Evolutionary conservation across 352 stramenopile genomes (phyloP), one percentile per base, ranked within the genome.

Genomic region (Blastocystis sp.): DNA sequence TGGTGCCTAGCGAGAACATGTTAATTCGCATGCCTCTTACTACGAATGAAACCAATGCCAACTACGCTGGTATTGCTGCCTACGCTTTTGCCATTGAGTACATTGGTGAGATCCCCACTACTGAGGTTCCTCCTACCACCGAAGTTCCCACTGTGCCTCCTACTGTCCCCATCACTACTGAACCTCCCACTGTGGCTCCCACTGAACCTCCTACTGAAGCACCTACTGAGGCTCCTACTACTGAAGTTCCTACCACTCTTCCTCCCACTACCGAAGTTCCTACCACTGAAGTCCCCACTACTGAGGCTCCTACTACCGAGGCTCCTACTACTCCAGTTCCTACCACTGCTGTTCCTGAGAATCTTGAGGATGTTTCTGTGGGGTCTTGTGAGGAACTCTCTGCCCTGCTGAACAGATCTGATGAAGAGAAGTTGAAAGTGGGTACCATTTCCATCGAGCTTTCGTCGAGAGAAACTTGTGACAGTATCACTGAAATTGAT

Each of bases 41-140:
- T 65, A 11, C 3, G 9, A 85, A 85, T n/a, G 53, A 85, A 5
- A 85, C 73, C 3, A 85, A 65, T 43, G 73, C 73, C n/a, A 68
- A 85, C 73, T 85, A 69, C 24, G 53, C 50, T 68, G 73, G 73
- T 68, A 85, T 85, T 85, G 73, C 73, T 68, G 73, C 24, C 26
- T 85, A 66, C 26, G 73, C 73, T 13, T 85, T 66, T 18, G n/a
- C 30, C 41, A 53, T 85, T 3, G 2, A 41, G 45, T 63, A 34
- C 9, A 11, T 50, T 39, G 24, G 37, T 24, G 20, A 20, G 24
- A 68, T 68, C 37, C 20, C 59, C n/a, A 24, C 59, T 68, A 68
- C 26, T 24, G 20, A 68, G 20, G 26, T 26, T 11, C 20, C 20
- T 55, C 45, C n/a, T 13, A 39, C 70, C 8, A 37, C 13, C 18